A percentile compares a stretch with the other conserved stretches of the same genome.
Evolutionary conservation across 768 basidiomycete species (phyloP).

Genomic region (Leucosporidium yakuticum): DNA sequence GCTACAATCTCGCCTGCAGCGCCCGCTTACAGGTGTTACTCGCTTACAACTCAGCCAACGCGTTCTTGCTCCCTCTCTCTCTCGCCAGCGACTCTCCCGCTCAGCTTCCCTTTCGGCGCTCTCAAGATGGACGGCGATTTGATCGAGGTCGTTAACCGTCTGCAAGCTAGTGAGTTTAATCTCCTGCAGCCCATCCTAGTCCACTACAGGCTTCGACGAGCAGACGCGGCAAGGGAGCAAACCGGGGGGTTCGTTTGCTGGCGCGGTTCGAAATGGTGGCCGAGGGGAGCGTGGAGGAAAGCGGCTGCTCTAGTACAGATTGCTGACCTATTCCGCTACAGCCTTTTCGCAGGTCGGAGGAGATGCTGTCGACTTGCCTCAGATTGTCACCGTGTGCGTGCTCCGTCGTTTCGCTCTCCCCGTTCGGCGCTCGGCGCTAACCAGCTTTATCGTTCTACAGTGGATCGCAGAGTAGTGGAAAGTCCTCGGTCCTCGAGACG

Average conservation of each 20-base stretch:
- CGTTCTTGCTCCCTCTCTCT: too few species aligned
- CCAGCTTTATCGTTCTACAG: not conserved
- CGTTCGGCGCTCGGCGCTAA: not conserved
- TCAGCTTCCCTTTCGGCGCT: too few species aligned
- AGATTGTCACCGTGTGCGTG: constrained; percentile 46
- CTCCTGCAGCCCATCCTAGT: too few species aligned
- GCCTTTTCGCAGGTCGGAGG: constrained; percentile 38
- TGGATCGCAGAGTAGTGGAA: constrained; percentile 35
- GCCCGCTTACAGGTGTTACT: too few species aligned
- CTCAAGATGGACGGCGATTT: constrained; percentile 18
- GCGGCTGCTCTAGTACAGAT: not conserved
- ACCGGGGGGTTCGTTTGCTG: too few species aligned
- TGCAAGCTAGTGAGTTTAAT: constrained; percentile 19
- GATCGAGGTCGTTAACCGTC: constrained; percentile 27
- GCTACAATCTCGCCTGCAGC: too few species aligned
- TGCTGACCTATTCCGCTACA: not conserved
- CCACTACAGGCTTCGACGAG: too few species aligned
- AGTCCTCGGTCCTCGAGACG: constrained; percentile 64
- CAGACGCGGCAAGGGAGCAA: too few species aligned
- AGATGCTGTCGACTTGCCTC: constrained; percentile 48
- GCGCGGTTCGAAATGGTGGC: too few species aligned
- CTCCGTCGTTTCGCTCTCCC: not conserved
- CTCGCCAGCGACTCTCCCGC: not conserved
- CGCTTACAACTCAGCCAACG: too few species aligned
- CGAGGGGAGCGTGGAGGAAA: too few species aligned